Evolutionary conservation across 2,329 filamentous ascomycete genomes (phyloP), one percentile per base, ranked within the genome.

Genomic region (Incumbomyces delicatus): DNA sequence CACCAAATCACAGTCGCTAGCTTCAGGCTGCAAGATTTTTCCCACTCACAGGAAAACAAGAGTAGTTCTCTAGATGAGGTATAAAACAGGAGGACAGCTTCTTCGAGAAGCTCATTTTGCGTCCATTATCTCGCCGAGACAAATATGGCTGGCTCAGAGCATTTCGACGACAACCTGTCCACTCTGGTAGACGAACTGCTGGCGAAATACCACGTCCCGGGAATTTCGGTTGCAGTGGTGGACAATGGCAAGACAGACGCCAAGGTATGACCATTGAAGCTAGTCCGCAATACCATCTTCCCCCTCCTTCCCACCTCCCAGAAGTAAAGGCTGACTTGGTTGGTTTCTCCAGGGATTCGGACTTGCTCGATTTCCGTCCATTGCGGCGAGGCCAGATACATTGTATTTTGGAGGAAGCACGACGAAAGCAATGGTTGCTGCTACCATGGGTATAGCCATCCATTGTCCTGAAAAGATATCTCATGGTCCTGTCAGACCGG

Each of bases 161-260:
- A 35, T 11, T 38, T 45, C 16, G 43, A 45, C 29, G 43, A 13
- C 22, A 20, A 44, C 12, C 33, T 48, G 40, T 29, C 30, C 14
- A 20, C 3, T 11, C 17, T 2, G 20, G 27, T 44, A 16, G 12
- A 45, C 5, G 16, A 31, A 10, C 14, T 42, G 13, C 47, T 63
- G n/a, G 50, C 50, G 4, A 50, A 56, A 47, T 61, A 59, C 58
- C 59, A 62, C 31, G 51, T 60, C 4, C 60, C 61, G 8, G 60
- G 61, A 7, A 41, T 62, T 13, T 49, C 53, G 11, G 51, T 63
- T 16, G 53, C 60, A 5, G 47, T 63, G 6, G 50, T 62, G 1
- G 52, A 59, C 32, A 53, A 55, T 27, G 52, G 54, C 10, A 47
- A 52, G 34, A 57, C 56, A 2, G 58, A 53, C 43, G 54, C 59